Percentiles rank a stretch among this genome's conserved stretches.
Evolutionary conservation across 345 rosid genomes (phyloP).

Genomic region (Euphorbia peplus): DNA sequence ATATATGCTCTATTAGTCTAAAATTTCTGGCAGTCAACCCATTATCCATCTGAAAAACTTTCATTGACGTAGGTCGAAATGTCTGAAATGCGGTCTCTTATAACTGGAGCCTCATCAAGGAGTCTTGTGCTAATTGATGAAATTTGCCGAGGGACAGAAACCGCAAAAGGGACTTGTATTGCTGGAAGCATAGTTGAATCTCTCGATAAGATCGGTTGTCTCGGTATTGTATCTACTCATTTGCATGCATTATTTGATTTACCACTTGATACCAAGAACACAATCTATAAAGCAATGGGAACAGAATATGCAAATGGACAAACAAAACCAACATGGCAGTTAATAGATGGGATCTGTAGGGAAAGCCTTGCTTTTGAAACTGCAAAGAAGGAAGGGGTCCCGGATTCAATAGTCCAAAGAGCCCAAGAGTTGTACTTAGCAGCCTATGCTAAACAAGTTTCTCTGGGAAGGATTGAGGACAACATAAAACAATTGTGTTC

Average conservation of each 20-base stretch:
- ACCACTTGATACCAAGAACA: slow-evolving; percentile 60
- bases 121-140: slow-evolving; percentile 92
- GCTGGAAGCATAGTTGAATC: slow-evolving; percentile 88
- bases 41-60: neutral
- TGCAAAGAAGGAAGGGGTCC: slow-evolving; percentile 89
- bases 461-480: slow-evolving; percentile 16
- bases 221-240: slow-evolving; percentile 93
- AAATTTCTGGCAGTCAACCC: neutral
- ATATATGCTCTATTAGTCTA: neutral
- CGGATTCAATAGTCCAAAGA: slow-evolving; percentile 63
- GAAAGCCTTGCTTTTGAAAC: slow-evolving; percentile 99
- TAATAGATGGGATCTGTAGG: slow-evolving; percentile 80
- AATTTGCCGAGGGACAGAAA: slow-evolving; percentile 98
- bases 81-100: slow-evolving; percentile 82
- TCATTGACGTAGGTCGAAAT: slow-evolving; percentile 71
- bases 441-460: slow-evolving; percentile 25
- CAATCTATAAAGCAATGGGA: slow-evolving; percentile 79
- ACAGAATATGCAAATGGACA: slow-evolving; percentile 63
- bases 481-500: slow-evolving; percentile 19
- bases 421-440: slow-evolving; percentile 76
- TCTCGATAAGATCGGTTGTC: slow-evolving; percentile 75
- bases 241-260: slow-evolving; percentile 79
- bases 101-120: slow-evolving; percentile 67
- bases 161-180: slow-evolving; percentile 91
- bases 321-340: slow-evolving; percentile 83